Evolutionary conservation across 1,139 yeast genomes (phyloP), one percentile per base, ranked within the genome.

Genomic region (Yamadazyma taylorii): DNA sequence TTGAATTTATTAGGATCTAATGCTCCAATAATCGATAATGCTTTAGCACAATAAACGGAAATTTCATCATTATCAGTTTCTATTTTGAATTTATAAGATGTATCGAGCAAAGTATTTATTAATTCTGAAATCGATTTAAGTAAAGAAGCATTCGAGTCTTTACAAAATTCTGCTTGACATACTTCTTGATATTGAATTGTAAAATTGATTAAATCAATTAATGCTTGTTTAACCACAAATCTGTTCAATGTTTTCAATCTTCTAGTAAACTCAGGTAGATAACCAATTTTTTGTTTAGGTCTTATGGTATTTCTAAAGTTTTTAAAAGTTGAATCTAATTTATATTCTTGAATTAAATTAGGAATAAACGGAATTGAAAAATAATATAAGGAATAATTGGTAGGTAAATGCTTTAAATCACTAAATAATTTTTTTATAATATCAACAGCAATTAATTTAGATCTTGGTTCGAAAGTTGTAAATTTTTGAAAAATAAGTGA

Each of bases 11-110:
- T 77, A 3, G 85, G 69, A 53, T 90, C 97, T 12, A 88, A 55
- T 0, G 90, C 81, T 0, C 98, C 98, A 38, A 92, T 69, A 27
- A 80, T 60, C 1, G 96, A 84, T 12, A 92, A 63, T 26, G 88
- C 85, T 43, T 74, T 73, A 0, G 95, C 79, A 52, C 94, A 79
- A 32, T 75, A 68, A 1, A 63, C 55, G 4, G 88, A 68, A 6
- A 88, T 72, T 3, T 71, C 65, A 38, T 74, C 70, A 12, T 36
- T 35, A 15, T 36, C 37, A 7, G 28, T 12, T 12, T 61, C 63
- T 17, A 62, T 67, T 42, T 76, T 72, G 56, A 79, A 85, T 42
- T 75, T 77, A 31, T 78, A 73, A 1, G 86, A 70, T 0, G 83
- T 74, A 41, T 79, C 79, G 30, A 87, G 61, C 6, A 88, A 56